Evolutionary conservation across 176 grass and related monocot species (phyloP).

Genomic region (Aegilops tauschii): DNA sequence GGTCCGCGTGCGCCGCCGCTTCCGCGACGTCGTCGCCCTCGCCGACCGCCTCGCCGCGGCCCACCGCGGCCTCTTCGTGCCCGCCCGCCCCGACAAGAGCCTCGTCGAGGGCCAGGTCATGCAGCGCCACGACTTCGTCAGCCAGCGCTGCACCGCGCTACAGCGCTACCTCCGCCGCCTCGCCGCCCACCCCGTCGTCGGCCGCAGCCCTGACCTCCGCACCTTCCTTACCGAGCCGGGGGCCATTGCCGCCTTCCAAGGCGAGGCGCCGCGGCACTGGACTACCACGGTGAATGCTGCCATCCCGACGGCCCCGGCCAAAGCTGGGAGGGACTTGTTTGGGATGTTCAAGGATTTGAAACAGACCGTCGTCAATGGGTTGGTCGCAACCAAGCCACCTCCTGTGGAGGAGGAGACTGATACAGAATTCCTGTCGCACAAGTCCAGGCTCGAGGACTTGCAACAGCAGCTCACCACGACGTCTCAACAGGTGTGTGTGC

Average conservation of each 20-base stretch:
- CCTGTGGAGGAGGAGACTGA: conserved; percentile 72
- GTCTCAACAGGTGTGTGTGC: conserved; percentile 59
- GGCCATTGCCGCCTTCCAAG: conserved; percentile 29
- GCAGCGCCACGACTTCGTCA: conserved; percentile 87
- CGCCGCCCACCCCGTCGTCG: conserved; percentile 58
- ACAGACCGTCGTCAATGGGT: conserved; percentile 66
- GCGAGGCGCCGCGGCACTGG: conserved; percentile 38
- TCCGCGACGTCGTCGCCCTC: conserved; percentile 72
- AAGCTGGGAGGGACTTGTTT: conserved; percentile 73
- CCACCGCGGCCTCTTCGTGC: conserved; percentile 65
- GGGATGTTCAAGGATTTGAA: conserved; percentile 88
- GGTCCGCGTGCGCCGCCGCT: conserved; percentile 66
- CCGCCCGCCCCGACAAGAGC: conserved; percentile 80
- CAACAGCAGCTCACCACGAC: conserved; percentile 81
- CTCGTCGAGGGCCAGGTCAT: conserved; percentile 89
- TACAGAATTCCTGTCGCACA: conserved; percentile 61
- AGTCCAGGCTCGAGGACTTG: conserved; percentile 67
- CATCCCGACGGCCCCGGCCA: background rate
- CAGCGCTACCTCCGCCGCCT: conserved; percentile 86
- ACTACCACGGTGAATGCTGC: conserved; percentile 27
- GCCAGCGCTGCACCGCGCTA: conserved; percentile 59
- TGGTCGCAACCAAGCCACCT: conserved; percentile 44
- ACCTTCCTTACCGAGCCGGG: conserved; percentile 60
- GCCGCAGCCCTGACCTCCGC: conserved; percentile 60
- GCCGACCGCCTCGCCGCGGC: conserved; percentile 62